phyloP scores from a whole-genome alignment of 805 yeast species.

The Starmerella floricola region DNA sequence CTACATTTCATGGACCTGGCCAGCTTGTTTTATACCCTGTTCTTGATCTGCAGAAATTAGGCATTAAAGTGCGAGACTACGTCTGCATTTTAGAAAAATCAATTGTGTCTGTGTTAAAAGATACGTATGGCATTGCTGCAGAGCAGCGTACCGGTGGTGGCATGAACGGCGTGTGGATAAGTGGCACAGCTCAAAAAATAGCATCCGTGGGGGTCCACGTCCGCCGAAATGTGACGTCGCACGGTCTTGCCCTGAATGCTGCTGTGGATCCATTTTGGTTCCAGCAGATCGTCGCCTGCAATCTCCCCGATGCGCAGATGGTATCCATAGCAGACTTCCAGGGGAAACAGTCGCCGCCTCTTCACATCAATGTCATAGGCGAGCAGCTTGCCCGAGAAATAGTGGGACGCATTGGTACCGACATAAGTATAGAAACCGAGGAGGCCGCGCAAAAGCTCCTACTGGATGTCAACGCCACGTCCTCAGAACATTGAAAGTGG shows the following conservation, averaged over 20 bases:
- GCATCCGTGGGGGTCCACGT: slow-evolving; percentile 86
- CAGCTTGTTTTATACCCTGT: slow-evolving; percentile 80
- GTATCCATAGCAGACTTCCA: slow-evolving; percentile 28
- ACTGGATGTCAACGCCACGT: slow-evolving; percentile 9
- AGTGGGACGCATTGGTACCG: slow-evolving; percentile 3
- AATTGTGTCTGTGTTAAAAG: slow-evolving; percentile 37
- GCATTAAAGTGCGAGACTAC: slow-evolving; percentile 50
- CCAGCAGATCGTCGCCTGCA: slow-evolving; percentile 72
- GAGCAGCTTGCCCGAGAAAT: slow-evolving; percentile 31
- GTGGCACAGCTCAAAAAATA: slow-evolving; percentile 42
- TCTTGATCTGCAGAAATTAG: slow-evolving; percentile 52
- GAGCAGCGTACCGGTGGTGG: slow-evolving; percentile 36
- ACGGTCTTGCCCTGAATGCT: slow-evolving; percentile 78
- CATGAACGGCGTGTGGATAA: slow-evolving; percentile 88
- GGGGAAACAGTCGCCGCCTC: background rate
- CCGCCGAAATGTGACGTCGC: slow-evolving; percentile 71
- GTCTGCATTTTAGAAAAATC: slow-evolving; percentile 52
- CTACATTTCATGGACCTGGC: slow-evolving; percentile 95
- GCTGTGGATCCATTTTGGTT: slow-evolving; percentile 59
- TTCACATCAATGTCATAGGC: slow-evolving; percentile 33
- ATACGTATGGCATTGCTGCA: slow-evolving; percentile 34
- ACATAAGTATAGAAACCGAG: background rate
- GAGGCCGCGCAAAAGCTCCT: background rate
- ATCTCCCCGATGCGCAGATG: slow-evolving; percentile 56
- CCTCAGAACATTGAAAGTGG: slow-evolving; percentile 47